A percentile compares a stretch with the other conserved stretches of the same genome.
Evolutionary conservation across 495 filamentous ascomycete genomes (phyloP).

Genomic region (Aspergillus homomorphus): DNA sequence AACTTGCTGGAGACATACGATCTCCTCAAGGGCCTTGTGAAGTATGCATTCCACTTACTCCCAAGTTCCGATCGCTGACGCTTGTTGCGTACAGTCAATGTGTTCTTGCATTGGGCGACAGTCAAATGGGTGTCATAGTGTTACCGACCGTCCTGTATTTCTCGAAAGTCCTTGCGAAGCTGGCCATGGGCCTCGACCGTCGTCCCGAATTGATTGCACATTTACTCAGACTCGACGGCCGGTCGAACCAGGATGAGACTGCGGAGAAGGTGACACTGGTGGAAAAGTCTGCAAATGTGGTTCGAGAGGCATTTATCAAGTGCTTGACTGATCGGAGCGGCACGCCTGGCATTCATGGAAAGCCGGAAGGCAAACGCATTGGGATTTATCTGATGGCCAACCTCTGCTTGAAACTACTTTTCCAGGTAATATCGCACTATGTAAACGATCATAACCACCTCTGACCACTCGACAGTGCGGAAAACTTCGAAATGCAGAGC

Average conservation of each 20-base stretch:
- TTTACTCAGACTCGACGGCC: conserved; percentile 49
- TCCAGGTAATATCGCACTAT: conserved; percentile 55
- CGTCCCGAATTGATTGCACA: conserved; percentile 65
- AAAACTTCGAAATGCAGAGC: conserved; percentile 64
- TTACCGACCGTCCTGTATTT: conserved; percentile 74
- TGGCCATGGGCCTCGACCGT: conserved; percentile 77
- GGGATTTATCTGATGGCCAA: conserved; percentile 92
- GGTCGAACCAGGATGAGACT: conserved; percentile 49
- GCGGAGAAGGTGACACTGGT: conserved; percentile 70
- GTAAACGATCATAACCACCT: neutral
- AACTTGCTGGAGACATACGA: conserved; percentile 74
- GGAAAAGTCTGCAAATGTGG: conserved; percentile 78
- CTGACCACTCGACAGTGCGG: conserved; percentile 37
- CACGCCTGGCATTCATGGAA: conserved; percentile 47
- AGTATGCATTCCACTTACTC: conserved; percentile 47
- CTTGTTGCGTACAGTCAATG: conserved; percentile 50
- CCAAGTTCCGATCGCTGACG: neutral
- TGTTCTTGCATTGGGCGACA: conserved; percentile 75
- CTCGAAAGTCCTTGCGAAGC: conserved; percentile 68
- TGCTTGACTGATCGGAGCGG: conserved; percentile 80
- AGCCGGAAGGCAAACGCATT: conserved; percentile 76
- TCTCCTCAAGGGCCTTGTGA: conserved; percentile 64
- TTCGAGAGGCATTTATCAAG: conserved; percentile 86
- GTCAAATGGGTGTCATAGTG: conserved; percentile 72
- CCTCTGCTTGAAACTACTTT: conserved; percentile 82